phyloP scores from a whole-genome alignment of 805 yeast genomes.

The Tetrapisispora iriomotensis region DNA sequence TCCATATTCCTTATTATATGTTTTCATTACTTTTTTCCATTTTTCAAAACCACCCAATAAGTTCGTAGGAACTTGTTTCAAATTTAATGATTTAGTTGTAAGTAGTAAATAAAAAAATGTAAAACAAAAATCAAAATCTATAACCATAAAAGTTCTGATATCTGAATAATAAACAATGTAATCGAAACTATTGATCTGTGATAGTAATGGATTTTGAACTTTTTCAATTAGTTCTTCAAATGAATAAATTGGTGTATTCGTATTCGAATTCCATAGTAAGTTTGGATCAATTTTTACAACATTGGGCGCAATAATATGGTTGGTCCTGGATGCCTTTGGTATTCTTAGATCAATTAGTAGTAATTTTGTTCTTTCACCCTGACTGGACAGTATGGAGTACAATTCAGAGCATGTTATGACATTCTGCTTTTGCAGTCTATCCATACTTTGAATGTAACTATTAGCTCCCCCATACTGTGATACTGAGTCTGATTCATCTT shows the following conservation, averaged over 20 bases:
- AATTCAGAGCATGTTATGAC: constrained; percentile 33
- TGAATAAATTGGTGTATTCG: constrained; percentile 26
- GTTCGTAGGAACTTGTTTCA: constrained; percentile 21
- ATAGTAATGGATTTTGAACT: constrained; percentile 21
- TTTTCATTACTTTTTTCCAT: constrained; percentile 32
- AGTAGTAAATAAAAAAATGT: constrained; percentile 24
- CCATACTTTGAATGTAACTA: constrained; percentile 16
- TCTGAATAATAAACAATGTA: constrained; percentile 34
- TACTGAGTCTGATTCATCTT: constrained; percentile 11
- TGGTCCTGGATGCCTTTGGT: constrained; percentile 23
- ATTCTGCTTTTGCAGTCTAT: constrained; percentile 42
- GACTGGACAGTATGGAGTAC: constrained; percentile 36
- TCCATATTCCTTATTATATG: constrained; percentile 17
- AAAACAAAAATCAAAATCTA: constrained; percentile 27
- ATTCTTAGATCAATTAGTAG: constrained; percentile 36
- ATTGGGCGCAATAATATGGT: constrained; percentile 32
- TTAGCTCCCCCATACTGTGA: constrained; percentile 12
- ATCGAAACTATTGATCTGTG: constrained; percentile 26
- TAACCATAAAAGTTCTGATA: constrained; percentile 25
- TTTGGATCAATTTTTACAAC: constrained; percentile 35
- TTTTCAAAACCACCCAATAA: constrained; percentile 38
- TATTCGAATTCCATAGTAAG: constrained; percentile 19
- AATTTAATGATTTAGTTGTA: constrained; percentile 12
- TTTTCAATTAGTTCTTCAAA: constrained; percentile 25
- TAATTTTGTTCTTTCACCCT: constrained; percentile 33